phyloP scores from a whole-genome alignment of 2,329 filamentous ascomycete genomes.

The Dothidotthia symphoricarpi region DNA sequence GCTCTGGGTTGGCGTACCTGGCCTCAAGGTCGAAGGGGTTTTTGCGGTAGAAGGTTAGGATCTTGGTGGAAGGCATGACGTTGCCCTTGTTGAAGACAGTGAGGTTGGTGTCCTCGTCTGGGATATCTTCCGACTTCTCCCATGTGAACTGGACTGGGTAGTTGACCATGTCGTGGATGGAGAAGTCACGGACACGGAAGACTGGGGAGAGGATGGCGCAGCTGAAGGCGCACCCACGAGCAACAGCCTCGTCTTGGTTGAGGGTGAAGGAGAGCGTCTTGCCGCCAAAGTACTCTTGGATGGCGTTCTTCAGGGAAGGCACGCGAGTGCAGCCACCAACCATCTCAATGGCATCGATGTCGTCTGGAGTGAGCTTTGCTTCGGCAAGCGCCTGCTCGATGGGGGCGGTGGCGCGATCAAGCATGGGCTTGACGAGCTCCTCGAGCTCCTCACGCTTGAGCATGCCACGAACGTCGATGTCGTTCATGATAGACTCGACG shows the following conservation, averaged over 20 bases:
- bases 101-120: slow-evolving; percentile 94
- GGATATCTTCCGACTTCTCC: slow-evolving; percentile 98
- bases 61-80: slow-evolving; percentile 96
- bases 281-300: slow-evolving; percentile 83
- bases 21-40: slow-evolving; percentile 96
- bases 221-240: slow-evolving; percentile 93
- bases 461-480: slow-evolving; percentile 84
- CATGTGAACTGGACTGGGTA: slow-evolving; percentile 98
- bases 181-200: slow-evolving; percentile 97
- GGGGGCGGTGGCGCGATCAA: slow-evolving; percentile 69
- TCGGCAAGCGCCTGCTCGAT: slow-evolving; percentile 92
- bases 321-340: slow-evolving; percentile 94
- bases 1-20: slow-evolving; percentile 82
- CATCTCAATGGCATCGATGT: slow-evolving; percentile 91
- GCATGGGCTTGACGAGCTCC: slow-evolving; percentile 79
- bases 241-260: slow-evolving; percentile 96
- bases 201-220: slow-evolving; percentile 96
- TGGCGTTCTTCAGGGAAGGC: slow-evolving; percentile 83
- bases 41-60: slow-evolving; percentile 98
- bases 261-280: slow-evolving; percentile 93
- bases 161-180: slow-evolving; percentile 94
- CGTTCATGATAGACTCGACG: slow-evolving; percentile 98
- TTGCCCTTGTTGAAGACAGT: slow-evolving; percentile 98
- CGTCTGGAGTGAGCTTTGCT: slow-evolving; percentile 83
- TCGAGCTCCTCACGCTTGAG: slow-evolving; percentile 94